A percentile compares a stretch with the other conserved stretches of the same genome.
These are phyloP conservation scores for Clavispora santaluciae DNA, from an alignment of 805 yeast species.

Conservation along the genomic window DNA sequence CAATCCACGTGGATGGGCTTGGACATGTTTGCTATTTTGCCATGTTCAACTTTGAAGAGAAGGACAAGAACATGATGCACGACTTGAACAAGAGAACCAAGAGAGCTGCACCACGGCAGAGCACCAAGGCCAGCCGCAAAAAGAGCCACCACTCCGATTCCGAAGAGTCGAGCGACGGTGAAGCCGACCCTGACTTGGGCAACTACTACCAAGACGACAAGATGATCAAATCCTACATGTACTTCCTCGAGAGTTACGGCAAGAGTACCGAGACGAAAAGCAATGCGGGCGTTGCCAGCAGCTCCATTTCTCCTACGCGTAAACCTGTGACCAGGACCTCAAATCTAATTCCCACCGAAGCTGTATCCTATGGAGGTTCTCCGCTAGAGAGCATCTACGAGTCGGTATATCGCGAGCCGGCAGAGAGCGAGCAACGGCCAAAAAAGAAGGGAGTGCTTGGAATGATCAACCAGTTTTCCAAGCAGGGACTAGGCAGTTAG, in stretches of 20 bases:
- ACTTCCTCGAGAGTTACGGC: conserved; percentile 80
- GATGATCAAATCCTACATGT: conserved; percentile 86
- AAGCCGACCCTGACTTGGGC: conserved; percentile 21
- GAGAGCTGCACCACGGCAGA: conserved; percentile 10
- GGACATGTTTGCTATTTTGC: conserved; percentile 96
- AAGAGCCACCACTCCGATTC: conserved; percentile 12
- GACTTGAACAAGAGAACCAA: conserved; percentile 20
- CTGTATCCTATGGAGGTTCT: neutral
- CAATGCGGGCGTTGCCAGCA: conserved; percentile 1
- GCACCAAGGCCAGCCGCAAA: conserved; percentile 8
- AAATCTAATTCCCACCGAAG: neutral
- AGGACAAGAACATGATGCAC: conserved; percentile 42
- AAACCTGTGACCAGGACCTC: neutral
- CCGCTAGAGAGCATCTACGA: conserved; percentile 16
- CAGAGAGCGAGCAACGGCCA: conserved; percentile 27
- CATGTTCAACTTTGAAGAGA: conserved; percentile 75
- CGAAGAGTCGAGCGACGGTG: conserved; percentile 16
- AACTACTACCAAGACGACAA: conserved; percentile 65
- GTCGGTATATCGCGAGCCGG: conserved; percentile 28
- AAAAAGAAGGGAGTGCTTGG: conserved; percentile 62
- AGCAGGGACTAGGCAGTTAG: conserved; percentile 35
- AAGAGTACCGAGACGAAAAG: neutral
- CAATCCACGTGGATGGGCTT: conserved; percentile 88
- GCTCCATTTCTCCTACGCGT: neutral
- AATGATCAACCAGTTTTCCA: conserved; percentile 75